These are phyloP conservation scores for rapeseed (Brassica napus) DNA, from an alignment of 345 rosid genomes.

Conservation along the genomic window Da-Ae NC_063442.1:11768501-11769000, in stretches of 20 bases:
- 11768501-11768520: conserved; percentile 95
- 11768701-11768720: conserved; percentile 90
- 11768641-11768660: background rate
- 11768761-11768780: conserved; percentile 68
- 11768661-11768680: conserved; percentile 57
- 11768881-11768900: conserved; percentile 7
- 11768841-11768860: background rate
- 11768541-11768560: conserved; percentile 99
- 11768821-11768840: conserved; percentile 36
- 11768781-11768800: conserved; percentile 67
- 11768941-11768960: conserved; percentile 92
- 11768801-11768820: conserved; percentile 93
- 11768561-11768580: conserved; percentile 96
- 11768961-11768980: conserved; percentile 95
- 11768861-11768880: background rate
- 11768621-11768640: background rate
- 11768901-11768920: conserved; percentile 97
- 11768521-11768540: conserved; percentile 95
- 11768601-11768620: background rate
- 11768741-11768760: conserved; percentile 85
- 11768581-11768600: conserved; percentile 53
- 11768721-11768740: conserved; percentile 95
- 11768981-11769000: conserved; percentile 97
- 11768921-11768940: conserved; percentile 91
- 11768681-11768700: conserved; percentile 99